These are phyloP conservation scores for Chaetothyriales sp. DNA, from an alignment of 2,329 filamentous ascomycete species.

Conservation along the genomic window DNA sequence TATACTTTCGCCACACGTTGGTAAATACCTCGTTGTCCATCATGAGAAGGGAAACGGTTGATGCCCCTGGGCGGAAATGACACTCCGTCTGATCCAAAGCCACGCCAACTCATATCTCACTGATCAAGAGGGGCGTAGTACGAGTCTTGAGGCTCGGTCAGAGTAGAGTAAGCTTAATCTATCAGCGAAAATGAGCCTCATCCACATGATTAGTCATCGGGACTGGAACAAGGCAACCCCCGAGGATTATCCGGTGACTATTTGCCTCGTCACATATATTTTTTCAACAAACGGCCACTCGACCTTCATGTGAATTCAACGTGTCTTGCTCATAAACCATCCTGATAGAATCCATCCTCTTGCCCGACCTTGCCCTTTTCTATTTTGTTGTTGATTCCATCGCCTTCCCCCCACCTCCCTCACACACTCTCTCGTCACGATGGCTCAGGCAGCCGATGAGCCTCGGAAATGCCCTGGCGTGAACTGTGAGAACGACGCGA, in stretches of 20 bases:
- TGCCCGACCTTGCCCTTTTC: not conserved
- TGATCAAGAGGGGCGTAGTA: too few species aligned
- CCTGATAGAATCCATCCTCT: not conserved
- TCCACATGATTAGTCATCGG: too few species aligned
- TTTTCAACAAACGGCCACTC: not conserved
- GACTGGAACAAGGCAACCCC: not conserved
- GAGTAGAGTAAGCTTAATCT: too few species aligned
- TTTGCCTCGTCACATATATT: not conserved
- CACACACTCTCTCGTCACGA: slow-evolving; percentile 1
- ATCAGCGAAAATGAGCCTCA: too few species aligned
- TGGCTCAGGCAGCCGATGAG: slow-evolving; percentile 20
- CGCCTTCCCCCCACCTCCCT: too few species aligned
- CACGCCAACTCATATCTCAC: too few species aligned
- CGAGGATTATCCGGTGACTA: not conserved
- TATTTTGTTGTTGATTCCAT: not conserved
- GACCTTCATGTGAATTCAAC: not conserved
- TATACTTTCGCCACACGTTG: too few species aligned
- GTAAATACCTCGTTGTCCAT: too few species aligned
- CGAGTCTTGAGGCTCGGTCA: too few species aligned
- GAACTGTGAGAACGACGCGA: slow-evolving; percentile 77
- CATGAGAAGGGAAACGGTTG: too few species aligned
- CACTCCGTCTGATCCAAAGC: too few species aligned
- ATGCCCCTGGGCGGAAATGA: too few species aligned
- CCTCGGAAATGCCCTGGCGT: slow-evolving; percentile 51
- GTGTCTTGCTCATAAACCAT: not conserved